Percentiles rank a stretch among this genome's conserved stretches.
Conservation (phyloP, 345 rosid genomes). For the Acer campestre region DNA sequence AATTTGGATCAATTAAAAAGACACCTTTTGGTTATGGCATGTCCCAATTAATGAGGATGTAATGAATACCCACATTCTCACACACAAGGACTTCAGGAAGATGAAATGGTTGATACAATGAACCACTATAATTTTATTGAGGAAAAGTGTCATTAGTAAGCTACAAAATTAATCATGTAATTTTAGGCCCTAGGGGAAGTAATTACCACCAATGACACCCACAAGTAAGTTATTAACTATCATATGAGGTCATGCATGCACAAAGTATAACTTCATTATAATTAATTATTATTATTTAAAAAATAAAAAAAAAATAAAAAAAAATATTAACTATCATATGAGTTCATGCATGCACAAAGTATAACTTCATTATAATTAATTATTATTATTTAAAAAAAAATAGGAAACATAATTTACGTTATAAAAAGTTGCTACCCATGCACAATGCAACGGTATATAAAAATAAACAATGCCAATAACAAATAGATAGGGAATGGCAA, state of each 20-base stretch:
- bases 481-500: conserved; percentile 18
- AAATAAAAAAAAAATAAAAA: too few relatives aligned
- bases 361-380: background rate
- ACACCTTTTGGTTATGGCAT: background rate
- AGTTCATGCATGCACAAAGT: background rate
- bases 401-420: background rate
- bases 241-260: background rate
- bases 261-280: background rate
- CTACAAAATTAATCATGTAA: background rate
- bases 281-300: background rate
- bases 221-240: background rate
- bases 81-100: background rate
- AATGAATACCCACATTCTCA: background rate
- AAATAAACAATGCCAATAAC: background rate
- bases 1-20: background rate
- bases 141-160: background rate
- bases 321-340: background rate
- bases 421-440: background rate
- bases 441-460: background rate
- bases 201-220: background rate
- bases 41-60: background rate
- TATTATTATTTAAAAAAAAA: too few relatives aligned
- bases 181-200: background rate
- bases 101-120: background rate
- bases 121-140: background rate